Base-by-base conservation (phyloP, 208 protist species). In the Novymonas esmeraldas region DNA sequence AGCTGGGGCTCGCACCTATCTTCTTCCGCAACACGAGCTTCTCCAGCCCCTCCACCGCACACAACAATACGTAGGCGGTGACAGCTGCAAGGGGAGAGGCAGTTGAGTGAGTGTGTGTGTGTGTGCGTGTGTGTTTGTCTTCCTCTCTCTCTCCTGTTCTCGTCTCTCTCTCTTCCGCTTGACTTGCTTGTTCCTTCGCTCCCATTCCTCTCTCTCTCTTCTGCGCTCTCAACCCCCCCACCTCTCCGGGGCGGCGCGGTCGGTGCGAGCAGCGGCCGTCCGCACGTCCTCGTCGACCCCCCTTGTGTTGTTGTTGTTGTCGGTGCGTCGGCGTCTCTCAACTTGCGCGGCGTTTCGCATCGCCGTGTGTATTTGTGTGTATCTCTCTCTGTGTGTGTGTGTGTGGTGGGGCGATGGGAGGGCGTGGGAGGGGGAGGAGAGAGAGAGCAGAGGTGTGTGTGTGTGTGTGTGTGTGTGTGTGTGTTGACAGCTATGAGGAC, bases 1-100 rank as follows among this genome's bases (percentile, higher is more conserved):
- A 87, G 55, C 48, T 88, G 33, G 84, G 81, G 13, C 56, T 89
- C 13, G 44, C 73, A 14, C 68, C 81, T 26, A 61, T 81, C 18
- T 83, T 76, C 44, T 49, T 88, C 38, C 84, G 83, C 55, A 93
- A 89, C 52, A 65, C 46, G 26, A 93, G 87, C 66, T 93, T 90
- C 44, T 76, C 79, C 6, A 79, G 75, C 24, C 44, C 60, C 5
- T n/a, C 38, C 13, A 77, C 39, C 36, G 36, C 31, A 4, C 55
- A 55, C 22, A 66, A 61, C 50, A 42, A 54, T 26, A 63, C 73
- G 58, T 44, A 11, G 3, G 20, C 9, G 36, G 41, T 20, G 36
- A 45, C 26, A 4, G 20, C n/a, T 7, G n/a, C 31, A 34, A 44
- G 49, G 38, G 16, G 16, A 10, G 28, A 64, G 51, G 9, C 28